Conservation (phyloP, 805 yeast genomes). For the Metschnikowia anglica region DNA sequence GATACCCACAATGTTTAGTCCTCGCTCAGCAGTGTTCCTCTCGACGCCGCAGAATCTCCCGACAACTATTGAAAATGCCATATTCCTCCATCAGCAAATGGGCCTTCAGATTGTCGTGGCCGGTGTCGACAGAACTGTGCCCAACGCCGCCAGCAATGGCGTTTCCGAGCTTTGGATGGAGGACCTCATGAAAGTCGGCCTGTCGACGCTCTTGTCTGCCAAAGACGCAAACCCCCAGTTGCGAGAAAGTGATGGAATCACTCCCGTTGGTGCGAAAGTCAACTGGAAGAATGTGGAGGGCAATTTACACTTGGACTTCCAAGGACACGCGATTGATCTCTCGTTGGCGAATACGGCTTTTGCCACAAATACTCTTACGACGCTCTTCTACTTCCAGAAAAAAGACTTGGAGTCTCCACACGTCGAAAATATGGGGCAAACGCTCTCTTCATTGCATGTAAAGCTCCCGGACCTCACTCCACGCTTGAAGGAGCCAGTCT, state of each 20-base stretch:
- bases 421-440: slow-evolving; percentile 27
- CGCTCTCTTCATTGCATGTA: slow-evolving; percentile 29
- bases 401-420: background rate
- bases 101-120: slow-evolving; percentile 40
- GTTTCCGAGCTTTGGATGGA: slow-evolving; percentile 42
- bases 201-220: slow-evolving; percentile 23
- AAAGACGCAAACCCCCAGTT: slow-evolving; percentile 27
- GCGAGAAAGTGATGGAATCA: slow-evolving; percentile 36
- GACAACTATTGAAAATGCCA: slow-evolving; percentile 30
- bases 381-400: slow-evolving; percentile 37
- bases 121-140: slow-evolving; percentile 39
- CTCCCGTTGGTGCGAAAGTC: slow-evolving; percentile 34
- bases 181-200: slow-evolving; percentile 21
- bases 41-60: slow-evolving; percentile 38
- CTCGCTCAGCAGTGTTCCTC: slow-evolving; percentile 35
- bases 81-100: slow-evolving; percentile 25
- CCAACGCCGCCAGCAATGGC: slow-evolving; percentile 34
- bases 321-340: slow-evolving; percentile 20
- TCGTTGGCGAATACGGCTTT: slow-evolving; percentile 43
- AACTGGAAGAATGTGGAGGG: slow-evolving; percentile 40
- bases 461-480: slow-evolving; percentile 23
- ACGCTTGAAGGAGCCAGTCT: slow-evolving; percentile 2
- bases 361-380: slow-evolving; percentile 33
- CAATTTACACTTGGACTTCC: slow-evolving; percentile 23
- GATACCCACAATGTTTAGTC: slow-evolving; percentile 16